phyloP scores from a whole-genome alignment of 306 rosid species.

The Quercus dentata region DNA sequence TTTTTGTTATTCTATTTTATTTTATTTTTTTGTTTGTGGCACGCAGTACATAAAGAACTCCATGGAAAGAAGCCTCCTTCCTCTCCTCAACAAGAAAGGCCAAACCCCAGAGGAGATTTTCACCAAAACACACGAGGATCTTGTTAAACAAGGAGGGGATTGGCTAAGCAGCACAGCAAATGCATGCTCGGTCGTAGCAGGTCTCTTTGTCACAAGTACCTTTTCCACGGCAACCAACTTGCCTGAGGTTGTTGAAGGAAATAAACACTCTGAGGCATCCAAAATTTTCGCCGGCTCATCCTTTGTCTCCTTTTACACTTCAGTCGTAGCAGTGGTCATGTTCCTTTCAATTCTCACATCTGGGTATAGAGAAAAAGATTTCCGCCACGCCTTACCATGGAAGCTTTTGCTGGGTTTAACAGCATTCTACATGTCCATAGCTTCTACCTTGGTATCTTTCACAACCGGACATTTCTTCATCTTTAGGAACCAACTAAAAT shows the following conservation, averaged over 20 bases:
- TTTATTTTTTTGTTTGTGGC: not conserved
- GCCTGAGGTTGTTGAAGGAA: constrained; percentile 25
- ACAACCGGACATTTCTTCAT: constrained; percentile 42
- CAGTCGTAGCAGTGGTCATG: constrained; percentile 41
- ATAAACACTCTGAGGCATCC: constrained; percentile 16
- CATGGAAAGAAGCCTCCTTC: constrained; percentile 24
- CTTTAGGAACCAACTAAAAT: constrained; percentile 23
- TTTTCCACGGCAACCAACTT: constrained; percentile 31
- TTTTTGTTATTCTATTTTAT: not conserved
- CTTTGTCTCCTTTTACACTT: constrained; percentile 39
- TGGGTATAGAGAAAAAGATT: constrained; percentile 34
- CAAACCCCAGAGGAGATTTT: constrained; percentile 41
- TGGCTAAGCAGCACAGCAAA: constrained; percentile 45
- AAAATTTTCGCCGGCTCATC: constrained; percentile 32
- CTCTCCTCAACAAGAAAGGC: constrained; percentile 9
- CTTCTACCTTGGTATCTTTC: constrained; percentile 38
- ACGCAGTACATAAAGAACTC: constrained; percentile 43
- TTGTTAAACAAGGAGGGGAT: constrained; percentile 20
- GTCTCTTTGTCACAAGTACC: constrained; percentile 48
- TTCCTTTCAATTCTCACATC: constrained; percentile 53
- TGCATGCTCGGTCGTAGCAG: constrained; percentile 56
- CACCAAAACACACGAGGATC: constrained; percentile 19
- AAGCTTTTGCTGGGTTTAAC: constrained; percentile 39
- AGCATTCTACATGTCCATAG: constrained; percentile 49
- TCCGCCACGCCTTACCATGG: constrained; percentile 23